Percentiles rank a stretch among this genome's conserved stretches.
Evolutionary conservation across 257 asterid genomes (phyloP).

Genomic region (Forsythia viridissima): DNA sequence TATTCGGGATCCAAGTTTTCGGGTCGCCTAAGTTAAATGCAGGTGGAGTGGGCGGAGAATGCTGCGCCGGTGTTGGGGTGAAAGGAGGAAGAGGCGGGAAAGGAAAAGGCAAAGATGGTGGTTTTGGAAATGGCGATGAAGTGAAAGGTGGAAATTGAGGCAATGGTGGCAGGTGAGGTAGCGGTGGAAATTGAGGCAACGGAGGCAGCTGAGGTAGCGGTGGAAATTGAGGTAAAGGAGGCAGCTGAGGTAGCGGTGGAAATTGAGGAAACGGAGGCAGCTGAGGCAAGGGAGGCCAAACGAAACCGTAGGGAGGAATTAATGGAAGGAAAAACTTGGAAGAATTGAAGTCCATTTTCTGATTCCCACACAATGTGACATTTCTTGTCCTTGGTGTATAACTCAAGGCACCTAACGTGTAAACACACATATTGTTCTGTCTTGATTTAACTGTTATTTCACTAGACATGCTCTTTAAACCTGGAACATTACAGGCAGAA

Average conservation of each 20-base stretch:
- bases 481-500: slow-evolving; percentile 30
- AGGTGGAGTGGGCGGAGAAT: not conserved
- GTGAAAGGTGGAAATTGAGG: no score
- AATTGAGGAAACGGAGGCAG: slow-evolving; percentile 22
- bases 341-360: slow-evolving; percentile 17
- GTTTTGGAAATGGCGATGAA: slow-evolving; percentile 1
- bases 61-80: slow-evolving; percentile 8
- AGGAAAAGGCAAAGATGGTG: slow-evolving; percentile 4
- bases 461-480: slow-evolving; percentile 23
- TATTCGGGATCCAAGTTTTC: slow-evolving; percentile 27
- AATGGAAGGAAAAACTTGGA: slow-evolving; percentile 32
- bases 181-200: no score
- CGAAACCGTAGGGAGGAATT: slow-evolving; percentile 23
- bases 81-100: slow-evolving; percentile 19
- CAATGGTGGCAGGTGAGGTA: no score
- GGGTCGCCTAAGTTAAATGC: slow-evolving; percentile 22
- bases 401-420: slow-evolving; percentile 32
- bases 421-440: slow-evolving; percentile 31
- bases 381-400: slow-evolving; percentile 26
- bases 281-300: slow-evolving; percentile 32
- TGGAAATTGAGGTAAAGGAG: no score
- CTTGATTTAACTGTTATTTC: slow-evolving; percentile 32
- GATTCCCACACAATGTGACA: slow-evolving; percentile 28
- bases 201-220: no score
- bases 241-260: no score